Percentiles rank a stretch among this genome's conserved stretches.
Evolutionary conservation across 202 grass and related monocot species (phyloP).

Genomic region (Hordeum pubiflorum): DNA sequence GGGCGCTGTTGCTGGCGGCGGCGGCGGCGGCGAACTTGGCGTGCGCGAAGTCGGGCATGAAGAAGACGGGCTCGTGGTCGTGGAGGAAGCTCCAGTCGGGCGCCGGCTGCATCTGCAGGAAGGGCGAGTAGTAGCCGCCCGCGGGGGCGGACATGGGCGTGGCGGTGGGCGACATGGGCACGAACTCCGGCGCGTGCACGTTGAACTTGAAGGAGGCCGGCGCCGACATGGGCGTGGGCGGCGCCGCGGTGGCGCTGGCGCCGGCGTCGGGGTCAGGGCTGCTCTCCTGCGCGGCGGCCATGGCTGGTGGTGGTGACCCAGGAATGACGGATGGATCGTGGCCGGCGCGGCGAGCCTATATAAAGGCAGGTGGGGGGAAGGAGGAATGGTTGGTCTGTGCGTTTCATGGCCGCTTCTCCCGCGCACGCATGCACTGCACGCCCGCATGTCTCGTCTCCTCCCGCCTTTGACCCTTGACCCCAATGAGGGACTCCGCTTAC

Average conservation of each 20-base stretch:
- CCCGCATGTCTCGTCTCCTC: slow-evolving; percentile 18
- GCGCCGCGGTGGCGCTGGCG: not conserved
- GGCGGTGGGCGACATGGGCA: slow-evolving; percentile 46
- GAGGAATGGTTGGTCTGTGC: slow-evolving; percentile 23
- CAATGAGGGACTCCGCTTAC: slow-evolving; percentile 2
- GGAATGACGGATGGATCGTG: not conserved
- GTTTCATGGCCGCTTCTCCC: slow-evolving; percentile 37
- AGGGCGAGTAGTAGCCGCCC: slow-evolving; percentile 48
- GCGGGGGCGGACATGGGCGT: slow-evolving; percentile 28
- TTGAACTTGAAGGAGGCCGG: slow-evolving; percentile 54
- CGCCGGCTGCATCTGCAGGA: slow-evolving; percentile 42
- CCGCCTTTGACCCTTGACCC: not conserved
- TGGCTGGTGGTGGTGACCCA: slow-evolving; percentile 5
- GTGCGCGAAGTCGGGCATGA: slow-evolving; percentile 53
- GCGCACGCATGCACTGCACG: slow-evolving; percentile 3
- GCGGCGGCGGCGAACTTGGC: slow-evolving; percentile 31
- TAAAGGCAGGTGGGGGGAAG: not conserved
- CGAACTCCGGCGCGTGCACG: slow-evolving; percentile 69
- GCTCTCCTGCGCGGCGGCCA: slow-evolving; percentile 24
- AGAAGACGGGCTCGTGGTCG: slow-evolving; percentile 53
- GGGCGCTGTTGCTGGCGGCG: slow-evolving; percentile 15
- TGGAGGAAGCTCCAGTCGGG: slow-evolving; percentile 63
- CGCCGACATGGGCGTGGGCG: not conserved
- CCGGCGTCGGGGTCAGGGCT: not conserved
- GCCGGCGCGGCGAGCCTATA: not conserved